These are phyloP conservation scores for Wickerhamiella lipophila DNA, from an alignment of 805 yeast species.

Conservation along the genomic window DNA sequence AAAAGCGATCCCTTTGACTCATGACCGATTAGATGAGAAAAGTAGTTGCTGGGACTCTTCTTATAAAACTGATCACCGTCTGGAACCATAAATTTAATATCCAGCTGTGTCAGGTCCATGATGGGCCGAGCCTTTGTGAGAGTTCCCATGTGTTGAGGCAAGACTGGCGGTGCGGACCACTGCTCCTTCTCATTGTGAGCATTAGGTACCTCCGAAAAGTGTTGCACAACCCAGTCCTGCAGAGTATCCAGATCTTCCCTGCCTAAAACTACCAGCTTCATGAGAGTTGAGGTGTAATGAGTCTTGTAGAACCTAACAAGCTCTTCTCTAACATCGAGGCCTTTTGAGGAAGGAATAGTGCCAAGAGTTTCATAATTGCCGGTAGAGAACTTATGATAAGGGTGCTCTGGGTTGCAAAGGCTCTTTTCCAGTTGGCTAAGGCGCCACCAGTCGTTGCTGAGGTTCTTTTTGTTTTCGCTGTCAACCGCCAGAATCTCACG, in stretches of 20 bases:
- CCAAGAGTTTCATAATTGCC: slow-evolving; percentile 73
- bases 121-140: slow-evolving; percentile 64
- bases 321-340: slow-evolving; percentile 68
- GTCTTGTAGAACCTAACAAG: slow-evolving; percentile 58
- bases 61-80: slow-evolving; percentile 57
- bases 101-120: slow-evolving; percentile 60
- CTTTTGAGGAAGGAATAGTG: slow-evolving; percentile 44
- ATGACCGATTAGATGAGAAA: slow-evolving; percentile 78
- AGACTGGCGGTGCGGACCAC: slow-evolving; percentile 36
- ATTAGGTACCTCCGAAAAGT: slow-evolving; percentile 51
- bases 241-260: slow-evolving; percentile 64
- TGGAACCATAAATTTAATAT: slow-evolving; percentile 60
- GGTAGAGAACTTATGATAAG: slow-evolving; percentile 77
- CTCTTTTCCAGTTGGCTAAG: slow-evolving; percentile 71
- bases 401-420: slow-evolving; percentile 61
- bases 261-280: slow-evolving; percentile 78
- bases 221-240: slow-evolving; percentile 54
- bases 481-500: slow-evolving; percentile 91
- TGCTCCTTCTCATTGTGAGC: slow-evolving; percentile 14
- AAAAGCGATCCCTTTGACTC: slow-evolving; percentile 81
- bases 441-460: slow-evolving; percentile 85
- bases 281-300: slow-evolving; percentile 72
- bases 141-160: slow-evolving; percentile 38
- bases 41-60: slow-evolving; percentile 55
- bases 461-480: slow-evolving; percentile 86